Percentiles rank a stretch among this genome's conserved stretches.
These are phyloP conservation scores for Raphanus raphanistrum DNA, from an alignment of 345 rosid genomes.

Conservation along the genomic window DNA sequence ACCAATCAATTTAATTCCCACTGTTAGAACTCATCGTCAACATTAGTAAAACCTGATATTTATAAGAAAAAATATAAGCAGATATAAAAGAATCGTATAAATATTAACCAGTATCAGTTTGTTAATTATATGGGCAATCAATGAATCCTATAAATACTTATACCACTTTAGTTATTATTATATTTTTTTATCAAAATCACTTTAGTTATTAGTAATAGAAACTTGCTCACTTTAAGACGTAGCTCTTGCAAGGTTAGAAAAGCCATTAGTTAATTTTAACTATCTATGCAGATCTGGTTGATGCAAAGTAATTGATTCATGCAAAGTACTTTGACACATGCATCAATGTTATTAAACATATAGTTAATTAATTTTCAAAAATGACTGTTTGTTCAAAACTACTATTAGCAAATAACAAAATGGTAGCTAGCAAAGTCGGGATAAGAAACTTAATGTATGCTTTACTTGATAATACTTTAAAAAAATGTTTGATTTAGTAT, in stretches of 20 bases:
- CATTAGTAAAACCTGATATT: not conserved
- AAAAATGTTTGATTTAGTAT: not conserved
- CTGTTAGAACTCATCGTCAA: not conserved
- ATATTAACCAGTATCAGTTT: not conserved
- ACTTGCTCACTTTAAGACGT: constrained; percentile 4
- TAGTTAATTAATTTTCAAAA: not conserved
- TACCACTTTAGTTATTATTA: not conserved
- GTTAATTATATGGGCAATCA: not conserved
- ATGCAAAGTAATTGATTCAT: not conserved
- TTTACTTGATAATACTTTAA: not conserved
- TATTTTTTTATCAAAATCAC: not conserved
- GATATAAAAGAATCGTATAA: not conserved
- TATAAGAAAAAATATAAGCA: not conserved
- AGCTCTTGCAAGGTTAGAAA: constrained; percentile 26
- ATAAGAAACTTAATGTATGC: not conserved
- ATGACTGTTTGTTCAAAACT: not conserved
- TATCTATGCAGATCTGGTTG: constrained; percentile 3
- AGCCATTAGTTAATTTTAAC: not conserved
- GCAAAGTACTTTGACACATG: not conserved
- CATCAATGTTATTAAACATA: not conserved
- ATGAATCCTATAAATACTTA: not conserved
- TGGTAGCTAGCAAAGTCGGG: not conserved
- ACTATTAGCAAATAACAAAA: not conserved
- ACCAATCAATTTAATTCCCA: not conserved
- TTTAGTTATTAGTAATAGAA: not conserved